phyloP scores from a whole-genome alignment of 2,329 filamentous ascomycete genomes.

The Arthrobotrys pseudoclavata region DNA sequence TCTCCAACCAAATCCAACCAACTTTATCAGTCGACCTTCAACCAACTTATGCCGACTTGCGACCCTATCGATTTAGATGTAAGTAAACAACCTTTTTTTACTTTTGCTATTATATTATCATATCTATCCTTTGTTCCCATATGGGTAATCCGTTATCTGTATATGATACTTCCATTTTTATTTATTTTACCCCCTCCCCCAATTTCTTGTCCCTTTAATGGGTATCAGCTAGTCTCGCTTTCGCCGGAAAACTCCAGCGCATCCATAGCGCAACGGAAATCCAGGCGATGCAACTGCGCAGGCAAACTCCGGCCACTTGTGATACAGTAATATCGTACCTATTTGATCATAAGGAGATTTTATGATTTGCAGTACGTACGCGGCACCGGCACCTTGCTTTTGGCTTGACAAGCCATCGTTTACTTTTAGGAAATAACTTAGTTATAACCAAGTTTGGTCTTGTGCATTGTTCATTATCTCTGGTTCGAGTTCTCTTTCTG shows the following conservation, averaged over 20 bases:
- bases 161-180: not conserved
- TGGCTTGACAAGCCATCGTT: slow-evolving; percentile 9
- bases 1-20: not conserved
- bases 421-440: slow-evolving; percentile 20
- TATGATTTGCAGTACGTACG: slow-evolving; percentile 44
- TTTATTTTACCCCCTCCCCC: not conserved
- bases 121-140: not conserved
- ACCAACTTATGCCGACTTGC: not conserved
- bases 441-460: slow-evolving; percentile 20
- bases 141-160: not conserved
- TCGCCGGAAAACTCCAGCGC: slow-evolving; percentile 20
- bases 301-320: slow-evolving; percentile 35
- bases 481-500: slow-evolving; percentile 16
- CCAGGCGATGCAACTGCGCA: slow-evolving; percentile 35
- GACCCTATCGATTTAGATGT: slow-evolving; percentile 4
- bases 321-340: slow-evolving; percentile 23
- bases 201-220: slow-evolving; percentile 4
- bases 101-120: not conserved
- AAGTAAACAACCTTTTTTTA: slow-evolving; percentile 18
- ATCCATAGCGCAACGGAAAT: slow-evolving; percentile 30
- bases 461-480: slow-evolving; percentile 22
- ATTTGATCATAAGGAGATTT: slow-evolving; percentile 31
- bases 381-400: slow-evolving; percentile 23
- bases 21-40: not conserved
- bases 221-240: slow-evolving; percentile 21